Conservation (phyloP, 1,284 basidiomycete genomes). For the Sanghuangporus weigelae region DNA sequence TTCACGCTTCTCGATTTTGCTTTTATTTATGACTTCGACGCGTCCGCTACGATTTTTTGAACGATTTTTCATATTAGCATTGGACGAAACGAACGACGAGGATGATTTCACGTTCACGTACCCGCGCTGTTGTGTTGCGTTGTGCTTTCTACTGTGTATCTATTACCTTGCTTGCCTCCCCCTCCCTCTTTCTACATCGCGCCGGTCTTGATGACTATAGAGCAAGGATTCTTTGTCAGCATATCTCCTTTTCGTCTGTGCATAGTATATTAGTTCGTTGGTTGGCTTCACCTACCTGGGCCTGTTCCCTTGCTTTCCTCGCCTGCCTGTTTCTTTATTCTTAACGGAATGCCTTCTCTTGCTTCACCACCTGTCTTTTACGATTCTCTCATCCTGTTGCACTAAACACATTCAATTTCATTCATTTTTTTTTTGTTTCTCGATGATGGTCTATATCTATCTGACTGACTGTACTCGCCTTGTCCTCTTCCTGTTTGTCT, state of each 20-base stretch:
- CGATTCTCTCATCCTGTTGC: no score
- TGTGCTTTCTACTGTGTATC: background rate
- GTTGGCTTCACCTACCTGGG: background rate
- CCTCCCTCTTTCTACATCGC: background rate
- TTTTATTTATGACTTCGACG: slow-evolving; percentile 3
- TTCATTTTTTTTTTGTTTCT: background rate
- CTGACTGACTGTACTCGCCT: background rate
- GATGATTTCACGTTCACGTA: background rate
- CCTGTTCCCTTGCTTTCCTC: background rate
- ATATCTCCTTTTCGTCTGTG: background rate
- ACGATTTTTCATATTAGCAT: background rate
- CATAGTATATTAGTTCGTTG: background rate
- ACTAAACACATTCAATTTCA: background rate
- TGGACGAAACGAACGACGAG: background rate
- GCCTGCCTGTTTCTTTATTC: background rate
- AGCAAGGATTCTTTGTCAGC: slow-evolving; percentile 1
- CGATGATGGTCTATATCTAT: background rate
- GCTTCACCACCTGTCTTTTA: no score
- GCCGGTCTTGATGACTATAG: slow-evolving; percentile 7
- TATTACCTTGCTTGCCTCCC: background rate
- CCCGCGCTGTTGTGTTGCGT: background rate
- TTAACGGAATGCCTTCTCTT: background rate
- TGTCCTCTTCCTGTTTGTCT: background rate
- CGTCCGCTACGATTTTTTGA: background rate
- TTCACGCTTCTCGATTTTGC: background rate